Conservation (phyloP, 257 asterid genomes). For the Petrea volubilis region DNA sequence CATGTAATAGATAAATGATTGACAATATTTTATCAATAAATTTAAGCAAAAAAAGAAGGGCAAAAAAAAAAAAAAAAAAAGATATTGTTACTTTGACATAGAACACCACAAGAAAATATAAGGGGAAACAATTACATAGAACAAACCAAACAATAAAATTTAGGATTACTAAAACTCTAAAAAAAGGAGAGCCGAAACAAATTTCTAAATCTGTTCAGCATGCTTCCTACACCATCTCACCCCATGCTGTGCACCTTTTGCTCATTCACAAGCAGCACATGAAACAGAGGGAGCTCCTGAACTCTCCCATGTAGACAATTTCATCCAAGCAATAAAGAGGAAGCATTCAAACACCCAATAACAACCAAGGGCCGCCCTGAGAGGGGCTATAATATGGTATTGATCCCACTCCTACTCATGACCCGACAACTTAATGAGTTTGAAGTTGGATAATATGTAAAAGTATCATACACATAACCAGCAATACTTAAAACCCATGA, state of each 20-base stretch:
- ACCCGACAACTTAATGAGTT: too few relatives aligned
- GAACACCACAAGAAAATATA: not conserved
- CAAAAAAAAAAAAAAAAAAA: too few relatives aligned
- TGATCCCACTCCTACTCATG: not conserved
- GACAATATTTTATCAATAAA: not conserved
- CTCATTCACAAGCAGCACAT: not conserved
- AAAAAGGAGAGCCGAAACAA: too few relatives aligned
- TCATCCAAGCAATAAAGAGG: constrained; percentile 1
- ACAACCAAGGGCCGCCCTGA: not conserved
- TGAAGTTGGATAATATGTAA: too few relatives aligned
- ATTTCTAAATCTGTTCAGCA: too few relatives aligned
- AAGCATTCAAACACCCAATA: not conserved
- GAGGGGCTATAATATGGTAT: not conserved
- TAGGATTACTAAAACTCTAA: too few relatives aligned
- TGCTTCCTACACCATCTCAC: not conserved
- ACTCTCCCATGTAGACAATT: not conserved
- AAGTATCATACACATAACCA: too few relatives aligned
- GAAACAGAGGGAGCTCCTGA: not conserved
- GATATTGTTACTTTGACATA: not conserved
- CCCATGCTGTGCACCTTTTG: not conserved
- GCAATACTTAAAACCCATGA: too few relatives aligned
- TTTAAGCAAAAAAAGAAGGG: not conserved
- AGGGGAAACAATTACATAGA: not conserved
- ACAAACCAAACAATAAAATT: too few relatives aligned
- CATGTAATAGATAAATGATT: not conserved